These are phyloP conservation scores for Populus deltoides DNA, from an alignment of 345 rosid genomes.

Conservation along the genomic window DNA sequence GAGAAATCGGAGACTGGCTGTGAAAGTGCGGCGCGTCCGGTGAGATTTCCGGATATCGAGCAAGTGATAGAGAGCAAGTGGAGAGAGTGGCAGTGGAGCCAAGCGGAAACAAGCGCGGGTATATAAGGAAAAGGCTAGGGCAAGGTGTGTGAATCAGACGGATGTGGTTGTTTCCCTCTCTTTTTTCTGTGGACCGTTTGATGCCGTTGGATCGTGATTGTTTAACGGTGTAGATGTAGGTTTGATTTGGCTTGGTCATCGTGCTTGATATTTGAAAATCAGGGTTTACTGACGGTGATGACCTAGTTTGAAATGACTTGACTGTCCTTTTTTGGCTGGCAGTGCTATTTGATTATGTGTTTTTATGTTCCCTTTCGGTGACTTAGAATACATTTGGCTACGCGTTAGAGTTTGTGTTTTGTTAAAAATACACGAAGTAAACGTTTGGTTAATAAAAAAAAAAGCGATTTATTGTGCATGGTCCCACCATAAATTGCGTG, in stretches of 20 bases:
- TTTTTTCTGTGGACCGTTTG: neutral
- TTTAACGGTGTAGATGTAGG: conserved; percentile 16
- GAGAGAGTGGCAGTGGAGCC: neutral
- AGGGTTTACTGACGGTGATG: conserved; percentile 7
- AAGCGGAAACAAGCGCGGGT: neutral
- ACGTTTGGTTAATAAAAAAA: too few relatives aligned
- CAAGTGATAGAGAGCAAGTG: neutral
- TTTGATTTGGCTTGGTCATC: neutral
- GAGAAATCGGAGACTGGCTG: neutral
- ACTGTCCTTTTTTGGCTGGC: neutral
- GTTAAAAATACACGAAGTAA: too few relatives aligned
- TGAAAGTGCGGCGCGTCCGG: neutral
- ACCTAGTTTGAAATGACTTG: conserved; percentile 1
- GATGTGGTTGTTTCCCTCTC: conserved; percentile 31
- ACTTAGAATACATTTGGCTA: too few relatives aligned
- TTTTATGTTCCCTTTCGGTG: too few relatives aligned
- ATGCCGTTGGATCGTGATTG: conserved; percentile 27
- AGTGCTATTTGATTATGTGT: too few relatives aligned
- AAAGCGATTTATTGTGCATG: too few relatives aligned
- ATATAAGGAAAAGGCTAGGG: conserved; percentile 10
- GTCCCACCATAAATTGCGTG: too few relatives aligned
- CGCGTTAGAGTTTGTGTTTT: too few relatives aligned
- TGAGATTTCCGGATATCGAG: conserved; percentile 6
- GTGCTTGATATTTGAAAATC: conserved; percentile 20
- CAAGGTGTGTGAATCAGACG: conserved; percentile 34